phyloP scores from a whole-genome alignment of 441 rosid species.

The Pelargonium australe region DNA sequence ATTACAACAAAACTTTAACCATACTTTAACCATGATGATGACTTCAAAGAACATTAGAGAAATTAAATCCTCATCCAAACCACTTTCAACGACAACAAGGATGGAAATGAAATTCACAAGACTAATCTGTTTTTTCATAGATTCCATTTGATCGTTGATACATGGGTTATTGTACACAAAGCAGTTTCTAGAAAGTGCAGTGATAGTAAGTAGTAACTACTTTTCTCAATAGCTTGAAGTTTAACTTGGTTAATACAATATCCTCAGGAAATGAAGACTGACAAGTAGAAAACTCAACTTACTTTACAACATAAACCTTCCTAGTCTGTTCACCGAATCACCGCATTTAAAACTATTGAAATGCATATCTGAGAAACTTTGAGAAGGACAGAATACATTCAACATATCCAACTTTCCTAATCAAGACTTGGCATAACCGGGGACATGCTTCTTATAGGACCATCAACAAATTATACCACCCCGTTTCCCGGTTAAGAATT shows the following conservation, averaged over 20 bases:
- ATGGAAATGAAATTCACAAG: neutral
- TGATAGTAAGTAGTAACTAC: neutral
- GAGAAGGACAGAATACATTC: neutral
- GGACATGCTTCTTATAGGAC: neutral
- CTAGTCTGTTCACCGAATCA: neutral
- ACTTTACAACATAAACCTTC: neutral
- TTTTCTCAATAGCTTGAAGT: neutral
- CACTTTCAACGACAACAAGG: neutral
- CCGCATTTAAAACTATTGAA: neutral
- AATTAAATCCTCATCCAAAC: neutral
- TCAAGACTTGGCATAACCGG: neutral
- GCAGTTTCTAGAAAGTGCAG: neutral
- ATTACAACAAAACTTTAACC: neutral
- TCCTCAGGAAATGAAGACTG: neutral
- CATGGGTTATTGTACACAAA: neutral
- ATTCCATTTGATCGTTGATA: neutral
- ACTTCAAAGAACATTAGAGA: neutral
- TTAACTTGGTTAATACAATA: neutral
- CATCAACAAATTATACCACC: too few species aligned
- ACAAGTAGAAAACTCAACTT: neutral
- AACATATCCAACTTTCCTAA: neutral
- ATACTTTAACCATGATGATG: neutral
- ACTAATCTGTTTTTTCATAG: neutral
- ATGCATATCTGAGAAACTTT: neutral
- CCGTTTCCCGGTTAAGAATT: too few species aligned